These are phyloP conservation scores for Asparagopsis taxiformis DNA, from an alignment of 31 red algal genomes.

Conservation along the genomic window DNA sequence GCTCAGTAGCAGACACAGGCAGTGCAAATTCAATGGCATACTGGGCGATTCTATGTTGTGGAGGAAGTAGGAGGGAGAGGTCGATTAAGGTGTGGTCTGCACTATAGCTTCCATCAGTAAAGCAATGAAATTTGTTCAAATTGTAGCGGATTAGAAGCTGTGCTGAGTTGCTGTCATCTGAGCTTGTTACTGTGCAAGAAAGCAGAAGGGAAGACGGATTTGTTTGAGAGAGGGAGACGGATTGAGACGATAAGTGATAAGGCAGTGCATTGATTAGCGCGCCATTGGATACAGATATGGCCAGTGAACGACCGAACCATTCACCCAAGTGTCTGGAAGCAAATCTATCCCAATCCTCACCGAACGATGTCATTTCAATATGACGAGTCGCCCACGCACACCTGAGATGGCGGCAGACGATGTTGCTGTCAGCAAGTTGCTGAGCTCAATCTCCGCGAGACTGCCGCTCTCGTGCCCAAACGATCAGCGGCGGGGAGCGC, in stretches of 20 bases:
- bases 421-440: no score
- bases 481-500: no score
- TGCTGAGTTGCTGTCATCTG: neutral
- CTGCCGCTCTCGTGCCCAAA: no score
- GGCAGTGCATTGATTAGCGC: neutral
- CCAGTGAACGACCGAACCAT: constrained; percentile 10
- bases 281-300: neutral
- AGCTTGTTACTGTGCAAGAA: neutral
- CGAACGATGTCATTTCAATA: constrained; percentile 2
- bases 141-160: constrained; percentile 6
- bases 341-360: constrained; percentile 11
- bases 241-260: constrained; percentile 1
- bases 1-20: constrained; percentile 15
- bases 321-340: constrained; percentile 13
- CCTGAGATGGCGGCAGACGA: neutral
- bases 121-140: constrained; percentile 1
- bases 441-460: no score
- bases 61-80: neutral
- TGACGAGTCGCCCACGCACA: neutral
- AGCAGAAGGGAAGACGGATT: constrained; percentile 22
- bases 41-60: neutral
- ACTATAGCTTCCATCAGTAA: constrained; percentile 10
- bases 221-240: constrained; percentile 1
- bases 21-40: constrained; percentile 4
- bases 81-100: constrained; percentile 2